Conservation (phyloP, 2,329 filamentous ascomycete genomes). For the Penicillium glabrum region DNA sequence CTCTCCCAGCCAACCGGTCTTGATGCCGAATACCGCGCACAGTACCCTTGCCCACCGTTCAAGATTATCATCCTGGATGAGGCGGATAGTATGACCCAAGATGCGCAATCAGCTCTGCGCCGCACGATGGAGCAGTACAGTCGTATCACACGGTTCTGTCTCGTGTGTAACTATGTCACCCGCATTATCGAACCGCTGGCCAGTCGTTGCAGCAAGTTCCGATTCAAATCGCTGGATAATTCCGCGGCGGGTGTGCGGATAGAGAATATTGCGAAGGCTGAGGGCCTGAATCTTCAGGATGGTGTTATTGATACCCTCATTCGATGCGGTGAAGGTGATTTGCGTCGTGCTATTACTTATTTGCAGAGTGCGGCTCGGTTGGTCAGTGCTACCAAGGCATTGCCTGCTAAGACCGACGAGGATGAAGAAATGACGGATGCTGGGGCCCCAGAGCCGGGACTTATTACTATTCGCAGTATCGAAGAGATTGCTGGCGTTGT, state of each 20-base stretch:
- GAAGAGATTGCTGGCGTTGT: slow-evolving; percentile 97
- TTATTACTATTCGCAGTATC: slow-evolving; percentile 74
- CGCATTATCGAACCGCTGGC: slow-evolving; percentile 96
- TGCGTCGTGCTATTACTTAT: slow-evolving; percentile 94
- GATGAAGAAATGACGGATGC: slow-evolving; percentile 63
- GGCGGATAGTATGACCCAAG: slow-evolving; percentile 98
- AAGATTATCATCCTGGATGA: slow-evolving; percentile 99
- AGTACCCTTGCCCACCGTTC: slow-evolving; percentile 93
- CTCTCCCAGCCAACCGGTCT: slow-evolving; percentile 75
- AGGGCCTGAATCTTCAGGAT: slow-evolving; percentile 72
- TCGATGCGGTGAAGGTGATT: slow-evolving; percentile 84
- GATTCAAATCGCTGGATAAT: slow-evolving; percentile 94
- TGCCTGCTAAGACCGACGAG: slow-evolving; percentile 50
- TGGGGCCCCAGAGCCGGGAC: slow-evolving; percentile 47
- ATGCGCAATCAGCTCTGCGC: slow-evolving; percentile 88
- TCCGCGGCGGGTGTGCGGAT: slow-evolving; percentile 77
- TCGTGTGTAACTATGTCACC: slow-evolving; percentile 98
- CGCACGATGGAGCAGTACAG: slow-evolving; percentile 98
- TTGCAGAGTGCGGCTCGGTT: slow-evolving; percentile 90
- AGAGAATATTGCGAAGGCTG: slow-evolving; percentile 76
- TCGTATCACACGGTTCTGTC: slow-evolving; percentile 93
- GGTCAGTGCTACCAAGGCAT: slow-evolving; percentile 63
- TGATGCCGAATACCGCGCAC: slow-evolving; percentile 60
- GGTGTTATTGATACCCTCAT: slow-evolving; percentile 84
- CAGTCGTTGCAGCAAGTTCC: slow-evolving; percentile 90